Conservation (phyloP, 768 basidiomycete genomes). For the Russula lepida region DNA sequence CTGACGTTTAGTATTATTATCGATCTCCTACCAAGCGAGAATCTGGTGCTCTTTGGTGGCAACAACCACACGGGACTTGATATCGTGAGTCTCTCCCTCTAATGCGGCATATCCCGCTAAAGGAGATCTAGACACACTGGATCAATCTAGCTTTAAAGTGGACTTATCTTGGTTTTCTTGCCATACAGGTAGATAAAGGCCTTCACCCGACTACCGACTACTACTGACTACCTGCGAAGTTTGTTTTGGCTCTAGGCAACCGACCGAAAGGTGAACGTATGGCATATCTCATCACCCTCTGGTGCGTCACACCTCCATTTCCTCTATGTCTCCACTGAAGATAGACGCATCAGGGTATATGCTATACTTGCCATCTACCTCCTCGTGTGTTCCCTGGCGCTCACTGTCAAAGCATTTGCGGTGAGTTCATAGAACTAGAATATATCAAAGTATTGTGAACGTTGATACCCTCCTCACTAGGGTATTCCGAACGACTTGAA, state of each 20-base stretch:
- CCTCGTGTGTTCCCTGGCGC: conserved; percentile 76
- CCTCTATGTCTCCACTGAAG: neutral
- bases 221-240: conserved; percentile 28
- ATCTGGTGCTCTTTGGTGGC: conserved; percentile 63
- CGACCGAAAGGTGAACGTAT: conserved; percentile 82
- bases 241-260: conserved; percentile 68
- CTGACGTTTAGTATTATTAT: conserved; percentile 95
- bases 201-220: neutral
- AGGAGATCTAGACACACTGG: conserved; percentile 66
- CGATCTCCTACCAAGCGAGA: conserved; percentile 59
- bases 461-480: conserved; percentile 26
- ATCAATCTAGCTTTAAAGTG: conserved; percentile 76
- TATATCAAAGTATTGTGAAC: neutral
- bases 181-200: conserved; percentile 46
- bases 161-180: conserved; percentile 81
- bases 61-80: conserved; percentile 24
- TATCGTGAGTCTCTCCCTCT: conserved; percentile 42
- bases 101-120: neutral
- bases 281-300: conserved; percentile 63
- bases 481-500: conserved; percentile 45
- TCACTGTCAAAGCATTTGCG: conserved; percentile 72
- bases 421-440: conserved; percentile 33
- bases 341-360: conserved; percentile 52
- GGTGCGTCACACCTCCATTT: conserved; percentile 34
- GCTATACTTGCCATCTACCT: conserved; percentile 79